These are phyloP conservation scores for Aspergillus piperis DNA, from an alignment of 2,329 filamentous ascomycete species.

Conservation along the genomic window DNA sequence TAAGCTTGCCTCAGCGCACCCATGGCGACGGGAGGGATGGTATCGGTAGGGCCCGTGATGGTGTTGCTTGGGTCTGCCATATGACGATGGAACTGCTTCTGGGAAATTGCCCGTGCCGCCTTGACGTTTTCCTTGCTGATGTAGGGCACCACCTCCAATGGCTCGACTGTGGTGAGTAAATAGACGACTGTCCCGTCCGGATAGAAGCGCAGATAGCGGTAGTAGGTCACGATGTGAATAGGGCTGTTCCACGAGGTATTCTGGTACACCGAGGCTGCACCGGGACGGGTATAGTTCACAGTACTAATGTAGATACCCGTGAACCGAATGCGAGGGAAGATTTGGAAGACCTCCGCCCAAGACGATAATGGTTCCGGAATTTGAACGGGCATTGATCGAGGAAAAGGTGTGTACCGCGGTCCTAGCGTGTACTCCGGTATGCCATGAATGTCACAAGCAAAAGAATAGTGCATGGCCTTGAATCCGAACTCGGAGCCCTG, in stretches of 20 bases:
- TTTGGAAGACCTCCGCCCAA: constrained; percentile 73
- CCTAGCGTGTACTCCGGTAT: constrained; percentile 35
- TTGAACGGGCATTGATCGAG: constrained; percentile 28
- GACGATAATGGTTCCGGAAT: constrained; percentile 46
- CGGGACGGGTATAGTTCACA: constrained; percentile 88
- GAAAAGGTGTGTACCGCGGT: constrained; percentile 40
- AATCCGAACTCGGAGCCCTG: constrained; percentile 75
- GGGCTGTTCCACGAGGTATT: constrained; percentile 76
- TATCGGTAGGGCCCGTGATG: constrained; percentile 27
- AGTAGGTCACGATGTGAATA: constrained; percentile 96
- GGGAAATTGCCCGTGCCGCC: constrained; percentile 32
- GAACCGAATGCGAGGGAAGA: constrained; percentile 83
- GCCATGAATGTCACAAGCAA: constrained; percentile 63
- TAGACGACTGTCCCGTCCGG: constrained; percentile 82
- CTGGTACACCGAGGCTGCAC: constrained; percentile 66
- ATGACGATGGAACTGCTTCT: constrained; percentile 42
- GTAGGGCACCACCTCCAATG: constrained; percentile 82
- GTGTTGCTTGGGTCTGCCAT: constrained; percentile 36
- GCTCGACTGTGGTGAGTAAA: constrained; percentile 77
- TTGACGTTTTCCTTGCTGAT: constrained; percentile 70
- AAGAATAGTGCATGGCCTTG: constrained; percentile 78
- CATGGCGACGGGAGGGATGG: constrained; percentile 42
- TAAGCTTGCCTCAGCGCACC: constrained; percentile 69
- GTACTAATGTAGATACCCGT: constrained; percentile 96
- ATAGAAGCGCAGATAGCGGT: constrained; percentile 93